These are phyloP conservation scores for Gyromitra esculenta DNA, from an alignment of 2,329 filamentous ascomycete genomes.

Conservation along the genomic window DNA sequence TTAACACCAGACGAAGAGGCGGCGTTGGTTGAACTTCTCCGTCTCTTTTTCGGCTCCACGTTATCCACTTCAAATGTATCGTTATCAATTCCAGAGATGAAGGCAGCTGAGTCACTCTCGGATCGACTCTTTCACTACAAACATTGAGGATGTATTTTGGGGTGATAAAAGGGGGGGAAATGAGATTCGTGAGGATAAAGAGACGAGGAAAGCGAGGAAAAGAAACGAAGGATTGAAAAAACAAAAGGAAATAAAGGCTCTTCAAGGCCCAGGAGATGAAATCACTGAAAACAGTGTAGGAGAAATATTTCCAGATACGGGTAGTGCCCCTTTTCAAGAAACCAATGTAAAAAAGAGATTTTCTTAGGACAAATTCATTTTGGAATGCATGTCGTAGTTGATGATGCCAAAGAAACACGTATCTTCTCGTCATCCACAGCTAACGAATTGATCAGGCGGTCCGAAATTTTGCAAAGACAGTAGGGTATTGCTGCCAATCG, in stretches of 20 bases:
- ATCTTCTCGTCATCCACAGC: not conserved
- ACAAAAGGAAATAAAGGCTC: slow-evolving; percentile 39
- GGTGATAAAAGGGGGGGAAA: slow-evolving; percentile 7
- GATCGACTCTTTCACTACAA: slow-evolving; percentile 69
- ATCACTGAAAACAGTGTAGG: not conserved
- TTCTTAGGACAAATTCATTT: not conserved
- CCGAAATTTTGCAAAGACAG: not conserved
- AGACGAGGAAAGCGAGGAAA: slow-evolving; percentile 43
- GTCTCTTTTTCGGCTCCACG: slow-evolving; percentile 43
- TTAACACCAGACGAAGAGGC: slow-evolving; percentile 8
- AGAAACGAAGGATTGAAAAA: slow-evolving; percentile 52
- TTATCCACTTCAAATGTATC: slow-evolving; percentile 23
- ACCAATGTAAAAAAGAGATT: not conserved
- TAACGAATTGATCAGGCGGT: not conserved
- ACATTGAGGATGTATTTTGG: slow-evolving; percentile 40
- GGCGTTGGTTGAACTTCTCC: slow-evolving; percentile 41
- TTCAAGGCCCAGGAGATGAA: not conserved
- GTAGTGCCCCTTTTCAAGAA: slow-evolving; percentile 3
- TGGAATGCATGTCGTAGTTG: not conserved
- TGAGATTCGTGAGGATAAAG: slow-evolving; percentile 48
- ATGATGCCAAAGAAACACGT: not conserved
- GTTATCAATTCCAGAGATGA: slow-evolving; percentile 39
- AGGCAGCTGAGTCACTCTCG: slow-evolving; percentile 58
- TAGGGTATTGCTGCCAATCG: not conserved
- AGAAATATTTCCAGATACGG: not conserved